A percentile compares a stretch with the other conserved stretches of the same genome.
These are phyloP conservation scores for Boletus sp. DNA, from an alignment of 768 basidiomycete species.

Conservation along the genomic window DNA sequence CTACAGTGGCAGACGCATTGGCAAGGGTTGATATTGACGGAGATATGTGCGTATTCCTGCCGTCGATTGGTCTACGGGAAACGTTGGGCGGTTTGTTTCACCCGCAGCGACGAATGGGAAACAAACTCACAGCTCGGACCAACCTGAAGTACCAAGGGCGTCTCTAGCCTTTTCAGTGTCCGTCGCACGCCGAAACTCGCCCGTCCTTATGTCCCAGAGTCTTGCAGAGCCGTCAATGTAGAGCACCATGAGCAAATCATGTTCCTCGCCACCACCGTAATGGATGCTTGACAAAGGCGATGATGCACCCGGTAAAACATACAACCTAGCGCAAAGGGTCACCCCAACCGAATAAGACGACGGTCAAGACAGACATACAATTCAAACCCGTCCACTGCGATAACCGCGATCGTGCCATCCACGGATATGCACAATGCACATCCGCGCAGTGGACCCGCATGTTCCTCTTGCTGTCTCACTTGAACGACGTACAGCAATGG, in stretches of 20 bases:
- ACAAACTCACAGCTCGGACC: conserved; percentile 62
- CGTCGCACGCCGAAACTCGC: conserved; percentile 86
- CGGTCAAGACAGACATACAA: conserved; percentile 52
- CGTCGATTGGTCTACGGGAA: conserved; percentile 24
- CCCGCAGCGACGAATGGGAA: not conserved
- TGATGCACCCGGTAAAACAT: conserved; percentile 79
- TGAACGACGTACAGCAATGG: conserved; percentile 59
- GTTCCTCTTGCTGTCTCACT: conserved; percentile 44
- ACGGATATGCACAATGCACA: conserved; percentile 68
- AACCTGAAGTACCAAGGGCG: conserved; percentile 64
- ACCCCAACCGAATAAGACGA: not conserved
- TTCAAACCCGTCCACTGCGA: conserved; percentile 69
- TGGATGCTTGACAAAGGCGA: conserved; percentile 62
- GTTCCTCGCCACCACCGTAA: conserved; percentile 44
- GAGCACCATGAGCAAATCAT: conserved; percentile 67
- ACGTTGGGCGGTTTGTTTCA: not conserved
- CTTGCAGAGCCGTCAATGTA: conserved; percentile 77
- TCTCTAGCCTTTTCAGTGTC: conserved; percentile 72
- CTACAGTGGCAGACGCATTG: conserved; percentile 10
- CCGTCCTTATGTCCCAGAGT: conserved; percentile 81
- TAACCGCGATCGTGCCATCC: conserved; percentile 82
- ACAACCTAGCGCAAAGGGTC: conserved; percentile 47
- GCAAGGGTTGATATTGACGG: conserved; percentile 26
- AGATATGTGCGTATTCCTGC: conserved; percentile 23
- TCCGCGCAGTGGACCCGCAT: conserved; percentile 56